Percentiles rank a stretch among this genome's conserved stretches.
Evolutionary conservation across 257 asterid species (phyloP).

Genomic region (Plantago major): DNA sequence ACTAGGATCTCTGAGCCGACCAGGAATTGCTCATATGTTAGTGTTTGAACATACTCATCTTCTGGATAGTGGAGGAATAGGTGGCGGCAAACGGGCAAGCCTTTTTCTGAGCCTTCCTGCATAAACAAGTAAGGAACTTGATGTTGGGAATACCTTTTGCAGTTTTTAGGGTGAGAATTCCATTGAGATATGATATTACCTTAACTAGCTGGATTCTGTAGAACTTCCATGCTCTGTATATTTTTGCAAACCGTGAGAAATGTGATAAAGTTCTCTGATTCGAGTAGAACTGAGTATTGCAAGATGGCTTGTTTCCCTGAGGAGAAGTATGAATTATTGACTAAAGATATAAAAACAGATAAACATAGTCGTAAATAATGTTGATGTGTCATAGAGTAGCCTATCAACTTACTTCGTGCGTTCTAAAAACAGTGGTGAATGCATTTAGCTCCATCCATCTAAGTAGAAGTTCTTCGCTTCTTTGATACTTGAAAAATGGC

Average conservation of each 20-base stretch:
- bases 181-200: slow-evolving; percentile 32
- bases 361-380: neutral
- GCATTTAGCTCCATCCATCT: slow-evolving; percentile 96
- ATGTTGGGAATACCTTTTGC: neutral
- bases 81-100: slow-evolving; percentile 90
- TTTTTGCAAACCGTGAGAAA: slow-evolving; percentile 74
- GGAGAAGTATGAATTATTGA: neutral
- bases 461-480: slow-evolving; percentile 83
- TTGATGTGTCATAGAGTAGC: neutral
- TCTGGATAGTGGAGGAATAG: slow-evolving; percentile 85
- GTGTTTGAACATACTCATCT: slow-evolving; percentile 55
- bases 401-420: slow-evolving; percentile 74
- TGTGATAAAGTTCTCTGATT: slow-evolving; percentile 67
- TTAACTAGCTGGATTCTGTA: slow-evolving; percentile 81
- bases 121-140: neutral
- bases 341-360: neutral
- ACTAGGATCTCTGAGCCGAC: slow-evolving; percentile 89
- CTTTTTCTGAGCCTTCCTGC: slow-evolving; percentile 85
- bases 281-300: slow-evolving; percentile 83
- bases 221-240: slow-evolving; percentile 88
- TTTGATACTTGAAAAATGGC: slow-evolving; percentile 63
- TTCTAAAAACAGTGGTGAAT: slow-evolving; percentile 79
- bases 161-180: neutral
- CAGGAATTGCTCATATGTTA: slow-evolving; percentile 75
- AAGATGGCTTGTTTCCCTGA: slow-evolving; percentile 88